Evolutionary conservation across 768 basidiomycete species (phyloP), one percentile per base, ranked within the genome.

Genomic region (Kwoniella dendrophila): DNA sequence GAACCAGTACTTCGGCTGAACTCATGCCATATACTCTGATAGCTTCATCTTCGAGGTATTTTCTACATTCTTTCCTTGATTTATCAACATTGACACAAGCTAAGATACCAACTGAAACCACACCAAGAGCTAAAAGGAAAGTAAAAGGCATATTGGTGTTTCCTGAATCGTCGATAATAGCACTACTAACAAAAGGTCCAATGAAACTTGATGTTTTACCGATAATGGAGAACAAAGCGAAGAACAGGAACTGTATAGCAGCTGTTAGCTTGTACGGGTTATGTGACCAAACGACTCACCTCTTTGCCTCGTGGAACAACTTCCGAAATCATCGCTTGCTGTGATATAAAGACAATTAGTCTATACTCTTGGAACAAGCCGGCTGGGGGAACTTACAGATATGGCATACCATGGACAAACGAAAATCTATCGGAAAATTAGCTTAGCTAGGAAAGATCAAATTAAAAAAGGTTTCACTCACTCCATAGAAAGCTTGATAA

Each of bases 331-430:
- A 78, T 76, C 6, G 77, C 73, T 70, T 78, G 75, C 67, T 72
- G 41, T 11, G 36, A n/a, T 53, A 14, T 22, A 40, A 66, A 20
- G 59, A 49, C 61, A 20, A 27, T 24, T 14, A 34, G 29, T 49
- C n/a, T n/a, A n/a, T n/a, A n/a, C n/a, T n/a, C n/a, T n/a, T n/a
- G n/a, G n/a, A n/a, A n/a, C n/a, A n/a, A n/a, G n/a, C n/a, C n/a
- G n/a, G n/a, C n/a, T n/a, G n/a, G n/a, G n/a, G 41, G 87, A 27
- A 69, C 70, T 68, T 36, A 72, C 70, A 2, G 89, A 86, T 73
- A 88, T 90, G 0, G 91, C 89, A 73, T 90, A 92, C 79, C 90
- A 93, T 0, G 90, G 90, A 80, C 91, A 92, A 4, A 85, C 86
- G 87, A 87, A 88, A 62, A 24, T 64, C 66, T 12, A 30, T 36